Base-by-base conservation (phyloP, 345 rosid genomes). In the Turnera subulata region DNA sequence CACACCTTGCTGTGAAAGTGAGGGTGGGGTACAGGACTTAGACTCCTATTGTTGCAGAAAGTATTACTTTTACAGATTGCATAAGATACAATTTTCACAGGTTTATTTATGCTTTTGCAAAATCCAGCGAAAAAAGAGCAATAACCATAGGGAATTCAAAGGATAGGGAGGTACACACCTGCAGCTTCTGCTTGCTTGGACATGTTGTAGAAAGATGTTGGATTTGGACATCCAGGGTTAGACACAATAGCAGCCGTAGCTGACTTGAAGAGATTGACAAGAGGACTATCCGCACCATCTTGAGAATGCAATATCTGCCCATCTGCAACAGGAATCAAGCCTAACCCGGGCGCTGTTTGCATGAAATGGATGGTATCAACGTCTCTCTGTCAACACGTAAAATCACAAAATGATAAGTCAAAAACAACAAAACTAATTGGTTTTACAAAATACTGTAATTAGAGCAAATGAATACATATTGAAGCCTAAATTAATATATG, bases 111-210 rank as follows among this genome's bases (percentile, higher is more conserved):
- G 19, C 14, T n/a, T 44, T 20, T 6, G n/a, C 23, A 58, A 42
- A 46, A 38, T 18, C 35, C 35, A 4, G 35, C 35, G 4, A 8
- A 29, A 8, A 29, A 29, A 29, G 51, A 18, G 29, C 62, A 58
- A 46, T 20, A 16, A 21, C 52, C 12, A 46, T 11, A 45, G 18
- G 25, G 20, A 13, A 1, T 40, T 16, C 4, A 38, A 44, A 58
- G 37, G 38, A n/a, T 22, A 39, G 15, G 26, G 1, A 32, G 33
- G 35, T 29, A 43, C 55, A 26, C 46, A 93, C 99, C 97, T 79
- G 97, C 99, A 78, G 99, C 97, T 76, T 93, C 97, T 76, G 99
- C 99, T 60, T 89, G 96, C 74, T 93, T 93, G 44, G 97, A 86
- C 92, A 93, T 84, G 60, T 88, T 85, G 71, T 84, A 80, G 78